Conservation (phyloP, 208 protist species). For the Trypanosoma melophagium region DNA sequence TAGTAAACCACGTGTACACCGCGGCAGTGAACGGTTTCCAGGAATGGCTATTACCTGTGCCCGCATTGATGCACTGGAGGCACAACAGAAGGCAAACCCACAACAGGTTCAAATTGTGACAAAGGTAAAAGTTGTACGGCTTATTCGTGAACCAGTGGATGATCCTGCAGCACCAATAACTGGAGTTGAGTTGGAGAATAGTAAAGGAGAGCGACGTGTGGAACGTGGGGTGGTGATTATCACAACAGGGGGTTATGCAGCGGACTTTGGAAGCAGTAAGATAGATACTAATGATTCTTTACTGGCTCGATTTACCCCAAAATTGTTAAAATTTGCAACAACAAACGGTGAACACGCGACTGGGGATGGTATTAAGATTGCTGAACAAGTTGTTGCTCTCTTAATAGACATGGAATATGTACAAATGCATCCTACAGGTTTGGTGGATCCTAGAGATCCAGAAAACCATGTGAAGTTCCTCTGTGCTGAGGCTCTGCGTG, state of each 20-base stretch:
- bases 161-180: constrained; percentile 53
- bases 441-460: constrained; percentile 90
- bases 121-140: constrained; percentile 41
- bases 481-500: constrained; percentile 93
- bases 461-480: constrained; percentile 87
- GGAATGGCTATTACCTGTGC: constrained; percentile 88
- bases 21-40: constrained; percentile 59
- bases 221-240: constrained; percentile 76
- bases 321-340: constrained; percentile 69
- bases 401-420: constrained; percentile 68
- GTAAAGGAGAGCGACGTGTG: constrained; percentile 34
- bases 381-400: constrained; percentile 49
- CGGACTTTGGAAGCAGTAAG: no score
- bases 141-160: constrained; percentile 44
- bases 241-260: constrained; percentile 80
- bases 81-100: constrained; percentile 32
- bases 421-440: constrained; percentile 93
- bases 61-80: constrained; percentile 65
- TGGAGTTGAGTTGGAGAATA: constrained; percentile 40
- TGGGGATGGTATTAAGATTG: constrained; percentile 79
- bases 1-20: constrained; percentile 75
- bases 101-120: constrained; percentile 47
- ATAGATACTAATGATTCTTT: constrained; percentile 43
- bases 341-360: constrained; percentile 87
- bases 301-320: constrained; percentile 57